Percentiles rank a stretch among this genome's conserved stretches.
Evolutionary conservation across 2,329 filamentous ascomycete genomes (phyloP).

Genomic region (Trichoderma oligosporum): DNA sequence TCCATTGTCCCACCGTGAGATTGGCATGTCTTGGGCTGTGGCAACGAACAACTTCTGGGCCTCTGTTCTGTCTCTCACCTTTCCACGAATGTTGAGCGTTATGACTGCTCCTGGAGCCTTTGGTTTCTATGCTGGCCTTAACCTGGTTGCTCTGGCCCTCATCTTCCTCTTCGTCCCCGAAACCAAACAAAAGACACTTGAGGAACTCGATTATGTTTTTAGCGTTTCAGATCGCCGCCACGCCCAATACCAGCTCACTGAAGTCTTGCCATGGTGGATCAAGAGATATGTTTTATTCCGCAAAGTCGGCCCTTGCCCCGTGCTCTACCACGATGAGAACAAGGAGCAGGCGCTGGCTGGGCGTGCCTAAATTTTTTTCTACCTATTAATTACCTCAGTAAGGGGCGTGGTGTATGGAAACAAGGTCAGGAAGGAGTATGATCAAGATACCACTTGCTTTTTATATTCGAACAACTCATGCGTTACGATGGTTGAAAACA

Average conservation of each 20-base stretch:
- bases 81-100: slow-evolving; percentile 41
- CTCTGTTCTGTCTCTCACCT: slow-evolving; percentile 53
- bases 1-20: slow-evolving; percentile 61
- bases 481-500: not conserved
- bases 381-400: not conserved
- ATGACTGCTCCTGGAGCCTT: slow-evolving; percentile 33
- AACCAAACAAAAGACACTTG: slow-evolving; percentile 46
- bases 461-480: slow-evolving; percentile 1
- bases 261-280: slow-evolving; percentile 18
- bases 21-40: slow-evolving; percentile 64
- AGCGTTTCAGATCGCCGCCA: slow-evolving; percentile 13
- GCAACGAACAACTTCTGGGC: slow-evolving; percentile 35
- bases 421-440: not conserved
- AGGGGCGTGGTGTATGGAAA: not conserved
- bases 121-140: slow-evolving; percentile 45
- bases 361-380: not conserved
- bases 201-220: slow-evolving; percentile 34
- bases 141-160: slow-evolving; percentile 42
- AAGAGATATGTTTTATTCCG: slow-evolving; percentile 16
- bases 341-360: not conserved
- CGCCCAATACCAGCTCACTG: slow-evolving; percentile 14
- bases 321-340: slow-evolving; percentile 16
- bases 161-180: slow-evolving; percentile 49
- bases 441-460: slow-evolving; percentile 13
- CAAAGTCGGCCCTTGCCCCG: slow-evolving; percentile 15